Base-by-base conservation (phyloP, 2,329 filamentous ascomycete species). In the Fusarium brachygibbosum region DNA sequence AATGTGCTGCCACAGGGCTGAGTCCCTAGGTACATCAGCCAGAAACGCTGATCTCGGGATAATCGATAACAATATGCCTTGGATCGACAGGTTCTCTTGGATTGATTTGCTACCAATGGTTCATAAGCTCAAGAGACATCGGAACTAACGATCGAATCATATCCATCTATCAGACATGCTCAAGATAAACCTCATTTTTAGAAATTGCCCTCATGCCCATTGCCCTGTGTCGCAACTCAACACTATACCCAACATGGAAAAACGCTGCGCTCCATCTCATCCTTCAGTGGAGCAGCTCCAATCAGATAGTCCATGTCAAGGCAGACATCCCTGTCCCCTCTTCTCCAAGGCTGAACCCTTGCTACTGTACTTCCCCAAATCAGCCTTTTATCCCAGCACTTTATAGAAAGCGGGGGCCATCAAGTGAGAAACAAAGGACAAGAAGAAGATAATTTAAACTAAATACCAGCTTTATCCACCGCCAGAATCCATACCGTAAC, bases 161-260 rank as follows among this genome's bases (percentile, higher is more conserved):
- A 32, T 21, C 16, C 13, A 4, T 10, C 5, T 25, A 23, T 31
- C 6, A 25, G 25, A 32, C 17, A 32, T 28, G 11, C 31, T 35
- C 12, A 29, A 52, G 34, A 59, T 38, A 37, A 50, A 21, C 19
- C 42, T 40, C 34, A 38, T 31, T 42, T n/a, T 45, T 21, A 40
- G 28, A 23, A 58, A 41, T 29, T 37, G 10, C 19, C 52, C 19
- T 16, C 19, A 59, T 54, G 16, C 42, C 55, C 35, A 48, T 48
- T 21, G 21, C 25, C 48, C 32, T 32, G 35, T 34, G 11, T 35
- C 46, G 16, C n/a, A 10, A 32, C 17, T 23, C 3, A 9, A 21
- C 23, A 37, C 67, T 70, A 70, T 68, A 13, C 67, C 54, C 12
- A 65, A 64, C 32, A 19, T 7, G 58, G 67, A 10, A 42, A 42